Conservation (phyloP, 305 asterid genomes). For the Rubia tinctorum region DNA sequence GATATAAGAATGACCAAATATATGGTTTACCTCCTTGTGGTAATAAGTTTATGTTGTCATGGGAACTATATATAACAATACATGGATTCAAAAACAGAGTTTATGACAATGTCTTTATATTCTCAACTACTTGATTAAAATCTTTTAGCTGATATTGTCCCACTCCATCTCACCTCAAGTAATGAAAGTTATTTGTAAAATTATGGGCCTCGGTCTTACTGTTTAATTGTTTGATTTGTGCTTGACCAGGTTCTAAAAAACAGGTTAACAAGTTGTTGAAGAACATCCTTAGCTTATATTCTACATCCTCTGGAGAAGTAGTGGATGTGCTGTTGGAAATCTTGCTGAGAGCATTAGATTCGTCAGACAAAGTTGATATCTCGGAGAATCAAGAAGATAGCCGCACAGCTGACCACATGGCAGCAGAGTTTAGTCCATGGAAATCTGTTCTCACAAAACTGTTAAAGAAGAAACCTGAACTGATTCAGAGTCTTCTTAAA, state of each 20-base stretch:
- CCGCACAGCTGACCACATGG: slow-evolving; percentile 25
- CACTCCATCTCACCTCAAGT: background rate
- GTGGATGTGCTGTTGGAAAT: slow-evolving; percentile 62
- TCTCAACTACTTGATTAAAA: background rate
- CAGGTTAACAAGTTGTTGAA: slow-evolving; percentile 51
- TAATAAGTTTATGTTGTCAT: background rate
- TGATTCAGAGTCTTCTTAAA: slow-evolving; percentile 51
- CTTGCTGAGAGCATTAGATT: slow-evolving; percentile 56
- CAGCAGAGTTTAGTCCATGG: slow-evolving; percentile 55
- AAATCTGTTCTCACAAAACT: slow-evolving; percentile 61
- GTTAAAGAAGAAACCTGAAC: slow-evolving; percentile 70
- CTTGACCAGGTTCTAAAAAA: slow-evolving; percentile 66
- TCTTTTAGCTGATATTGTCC: background rate
- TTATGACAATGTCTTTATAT: background rate
- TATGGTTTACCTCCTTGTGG: background rate
- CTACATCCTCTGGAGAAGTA: slow-evolving; percentile 71
- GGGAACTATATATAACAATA: background rate
- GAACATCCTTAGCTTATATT: slow-evolving; percentile 50
- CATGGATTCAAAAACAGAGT: background rate
- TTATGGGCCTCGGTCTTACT: background rate
- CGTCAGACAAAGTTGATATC: slow-evolving; percentile 31
- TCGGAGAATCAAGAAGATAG: slow-evolving; percentile 26
- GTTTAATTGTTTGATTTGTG: background rate
- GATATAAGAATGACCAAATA: background rate
- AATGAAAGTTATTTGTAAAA: background rate